Evolutionary conservation across 1,139 yeast species (phyloP).

Genomic region (Yamadazyma diospyri): DNA sequence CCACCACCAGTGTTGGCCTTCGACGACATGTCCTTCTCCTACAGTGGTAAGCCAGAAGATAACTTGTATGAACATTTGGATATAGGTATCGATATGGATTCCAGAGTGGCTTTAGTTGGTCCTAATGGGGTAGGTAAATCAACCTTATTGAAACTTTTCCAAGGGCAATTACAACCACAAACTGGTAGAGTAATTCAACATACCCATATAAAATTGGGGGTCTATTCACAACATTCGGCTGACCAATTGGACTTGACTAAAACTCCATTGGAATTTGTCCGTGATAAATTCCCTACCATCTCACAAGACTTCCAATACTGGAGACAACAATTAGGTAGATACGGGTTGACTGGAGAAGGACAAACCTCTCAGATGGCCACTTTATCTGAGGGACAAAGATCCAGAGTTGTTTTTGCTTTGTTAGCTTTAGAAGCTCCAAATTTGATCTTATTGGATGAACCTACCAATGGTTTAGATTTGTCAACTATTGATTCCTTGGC

Average conservation of each 20-base stretch:
- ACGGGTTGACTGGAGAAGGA: conserved; percentile 98
- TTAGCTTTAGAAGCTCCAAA: conserved; percentile 95
- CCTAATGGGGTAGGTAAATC: conserved; percentile 99
- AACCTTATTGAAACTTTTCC: conserved; percentile 91
- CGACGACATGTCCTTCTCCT: conserved; percentile 90
- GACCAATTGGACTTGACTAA: conserved; percentile 95
- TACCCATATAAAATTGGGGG: conserved; percentile 97
- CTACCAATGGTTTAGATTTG: conserved; percentile 98
- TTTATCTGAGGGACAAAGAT: conserved; percentile 97
- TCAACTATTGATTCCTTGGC: conserved; percentile 97
- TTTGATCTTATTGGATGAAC: conserved; percentile 94
- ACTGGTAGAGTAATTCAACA: conserved; percentile 95
- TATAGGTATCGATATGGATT: conserved; percentile 99
- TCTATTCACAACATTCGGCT: conserved; percentile 97
- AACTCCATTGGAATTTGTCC: conserved; percentile 93
- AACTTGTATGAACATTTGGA: conserved; percentile 86
- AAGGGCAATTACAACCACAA: conserved; percentile 88
- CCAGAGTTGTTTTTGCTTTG: conserved; percentile 96
- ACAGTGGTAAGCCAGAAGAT: conserved; percentile 83
- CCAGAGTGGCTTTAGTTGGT: conserved; percentile 96
- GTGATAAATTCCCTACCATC: conserved; percentile 82
- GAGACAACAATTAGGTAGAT: conserved; percentile 98
- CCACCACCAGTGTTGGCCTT: conserved; percentile 99
- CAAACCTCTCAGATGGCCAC: conserved; percentile 99
- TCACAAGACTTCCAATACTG: conserved; percentile 99